A percentile compares a stretch with the other conserved stretches of the same genome.
Evolutionary conservation across 352 stramenopile species (phyloP).

Genomic region (Pythium dissimile): DNA sequence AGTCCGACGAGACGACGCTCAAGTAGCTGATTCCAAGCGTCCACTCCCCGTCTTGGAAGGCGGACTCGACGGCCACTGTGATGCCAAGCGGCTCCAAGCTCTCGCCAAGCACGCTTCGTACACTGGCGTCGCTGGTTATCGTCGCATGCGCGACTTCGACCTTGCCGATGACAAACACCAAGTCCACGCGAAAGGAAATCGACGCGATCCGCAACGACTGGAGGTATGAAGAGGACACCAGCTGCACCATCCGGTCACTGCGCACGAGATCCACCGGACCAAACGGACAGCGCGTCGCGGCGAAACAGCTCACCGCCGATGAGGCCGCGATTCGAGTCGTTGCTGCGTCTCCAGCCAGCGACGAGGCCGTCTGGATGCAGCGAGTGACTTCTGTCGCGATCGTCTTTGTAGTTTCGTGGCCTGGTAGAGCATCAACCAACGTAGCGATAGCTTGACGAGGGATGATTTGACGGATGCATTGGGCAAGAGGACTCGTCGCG

Average conservation of each 20-base stretch:
- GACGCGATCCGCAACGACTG: conserved; percentile 10
- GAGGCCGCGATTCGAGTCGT: neutral
- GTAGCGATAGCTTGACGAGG: neutral
- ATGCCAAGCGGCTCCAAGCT: neutral
- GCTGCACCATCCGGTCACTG: conserved; percentile 11
- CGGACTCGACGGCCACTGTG: neutral
- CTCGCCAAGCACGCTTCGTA: neutral
- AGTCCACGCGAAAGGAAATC: neutral
- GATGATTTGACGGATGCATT: conserved; percentile 11
- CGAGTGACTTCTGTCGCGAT: conserved; percentile 8
- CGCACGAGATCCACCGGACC: conserved; percentile 19
- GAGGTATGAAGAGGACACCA: neutral
- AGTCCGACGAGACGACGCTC: conserved; percentile 16
- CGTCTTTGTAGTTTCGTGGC: neutral
- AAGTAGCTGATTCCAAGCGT: conserved; percentile 1
- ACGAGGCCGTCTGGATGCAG: neutral
- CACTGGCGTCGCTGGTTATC: neutral
- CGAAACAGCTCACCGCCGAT: conserved; percentile 8
- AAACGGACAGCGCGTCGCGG: conserved; percentile 7
- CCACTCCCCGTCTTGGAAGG: conserved; percentile 2
- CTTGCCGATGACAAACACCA: conserved; percentile 1
- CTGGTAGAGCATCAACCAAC: neutral
- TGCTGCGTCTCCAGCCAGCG: neutral
- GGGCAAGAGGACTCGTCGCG: conserved; percentile 2
- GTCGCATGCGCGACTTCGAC: neutral